These are phyloP conservation scores for Ustulina deusta DNA, from an alignment of 2,329 filamentous ascomycete species.

Conservation along the genomic window DNA sequence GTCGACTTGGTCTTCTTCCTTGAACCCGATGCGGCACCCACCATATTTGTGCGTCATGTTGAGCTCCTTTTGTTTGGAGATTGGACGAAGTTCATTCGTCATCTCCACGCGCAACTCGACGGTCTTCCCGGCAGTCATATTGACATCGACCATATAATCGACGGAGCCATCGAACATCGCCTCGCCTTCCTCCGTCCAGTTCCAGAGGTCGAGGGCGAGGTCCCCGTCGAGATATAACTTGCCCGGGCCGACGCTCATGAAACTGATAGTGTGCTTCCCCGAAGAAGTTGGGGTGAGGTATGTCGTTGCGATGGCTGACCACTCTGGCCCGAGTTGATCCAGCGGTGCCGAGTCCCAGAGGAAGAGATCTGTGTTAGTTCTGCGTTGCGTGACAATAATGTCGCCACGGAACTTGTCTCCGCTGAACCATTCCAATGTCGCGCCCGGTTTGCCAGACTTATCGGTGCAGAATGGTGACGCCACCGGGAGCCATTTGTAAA, in stretches of 20 bases:
- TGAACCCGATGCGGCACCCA: constrained; percentile 78
- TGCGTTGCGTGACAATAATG: constrained; percentile 68
- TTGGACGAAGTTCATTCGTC: constrained; percentile 73
- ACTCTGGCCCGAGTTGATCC: constrained; percentile 69
- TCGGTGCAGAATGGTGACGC: constrained; percentile 70
- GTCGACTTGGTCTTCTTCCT: constrained; percentile 71
- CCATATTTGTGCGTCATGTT: constrained; percentile 74
- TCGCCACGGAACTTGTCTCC: constrained; percentile 72
- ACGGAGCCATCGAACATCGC: constrained; percentile 78
- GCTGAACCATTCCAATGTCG: constrained; percentile 73
- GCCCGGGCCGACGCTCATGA: constrained; percentile 75
- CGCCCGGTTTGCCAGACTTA: constrained; percentile 68
- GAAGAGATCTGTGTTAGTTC: constrained; percentile 75
- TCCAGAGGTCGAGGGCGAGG: constrained; percentile 73
- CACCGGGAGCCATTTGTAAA: constrained; percentile 73
- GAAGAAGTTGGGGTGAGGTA: constrained; percentile 68
- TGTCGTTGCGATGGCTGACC: constrained; percentile 73
- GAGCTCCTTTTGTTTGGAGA: constrained; percentile 68
- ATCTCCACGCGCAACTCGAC: constrained; percentile 73
- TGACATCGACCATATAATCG: constrained; percentile 71
- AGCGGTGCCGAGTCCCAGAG: constrained; percentile 76
- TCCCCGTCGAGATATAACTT: constrained; percentile 70
- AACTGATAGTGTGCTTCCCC: constrained; percentile 74
- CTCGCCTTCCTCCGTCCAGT: constrained; percentile 76
- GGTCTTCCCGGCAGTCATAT: constrained; percentile 69